Evolutionary conservation across 495 filamentous ascomycete genomes (phyloP).

Genomic region (Aspergillus conjunctus): DNA sequence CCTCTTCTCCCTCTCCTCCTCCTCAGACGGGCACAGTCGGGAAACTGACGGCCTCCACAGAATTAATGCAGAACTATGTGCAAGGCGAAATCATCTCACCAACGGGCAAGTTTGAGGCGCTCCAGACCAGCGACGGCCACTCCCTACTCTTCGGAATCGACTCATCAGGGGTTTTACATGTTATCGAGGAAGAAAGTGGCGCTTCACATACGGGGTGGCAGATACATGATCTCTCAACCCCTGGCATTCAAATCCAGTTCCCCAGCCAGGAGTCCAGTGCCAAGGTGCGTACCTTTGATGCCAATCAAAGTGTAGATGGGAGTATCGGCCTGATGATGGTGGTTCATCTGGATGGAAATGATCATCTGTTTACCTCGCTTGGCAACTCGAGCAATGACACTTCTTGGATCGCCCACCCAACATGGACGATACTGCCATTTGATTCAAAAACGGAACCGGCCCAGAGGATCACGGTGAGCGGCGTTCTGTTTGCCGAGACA

Average conservation of each 20-base stretch:
- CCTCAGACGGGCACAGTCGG: neutral
- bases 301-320: slow-evolving; percentile 5
- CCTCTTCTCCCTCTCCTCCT: neutral
- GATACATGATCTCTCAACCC: slow-evolving; percentile 5
- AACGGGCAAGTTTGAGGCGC: slow-evolving; percentile 7
- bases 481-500: neutral
- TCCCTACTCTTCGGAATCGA: slow-evolving; percentile 5
- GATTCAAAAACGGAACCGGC: neutral
- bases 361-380: slow-evolving; percentile 11
- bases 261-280: neutral
- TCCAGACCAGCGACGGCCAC: slow-evolving; percentile 7
- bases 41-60: slow-evolving; percentile 10
- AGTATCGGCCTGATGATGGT: slow-evolving; percentile 13
- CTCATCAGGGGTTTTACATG: slow-evolving; percentile 5
- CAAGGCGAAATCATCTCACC: slow-evolving; percentile 8
- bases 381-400: slow-evolving; percentile 1
- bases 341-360: slow-evolving; percentile 1
- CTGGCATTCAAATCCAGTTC: neutral
- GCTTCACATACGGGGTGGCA: slow-evolving; percentile 5
- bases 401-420: slow-evolving; percentile 1
- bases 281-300: slow-evolving; percentile 7
- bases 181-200: slow-evolving; percentile 13
- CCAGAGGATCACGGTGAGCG: neutral
- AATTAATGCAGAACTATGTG: slow-evolving; percentile 12
- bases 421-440: slow-evolving; percentile 8